Percentiles rank a stretch among this genome's conserved stretches.
These are phyloP conservation scores for Thielaviopsis musarum DNA, from an alignment of 2,329 filamentous ascomycete species.

Conservation along the genomic window DNA sequence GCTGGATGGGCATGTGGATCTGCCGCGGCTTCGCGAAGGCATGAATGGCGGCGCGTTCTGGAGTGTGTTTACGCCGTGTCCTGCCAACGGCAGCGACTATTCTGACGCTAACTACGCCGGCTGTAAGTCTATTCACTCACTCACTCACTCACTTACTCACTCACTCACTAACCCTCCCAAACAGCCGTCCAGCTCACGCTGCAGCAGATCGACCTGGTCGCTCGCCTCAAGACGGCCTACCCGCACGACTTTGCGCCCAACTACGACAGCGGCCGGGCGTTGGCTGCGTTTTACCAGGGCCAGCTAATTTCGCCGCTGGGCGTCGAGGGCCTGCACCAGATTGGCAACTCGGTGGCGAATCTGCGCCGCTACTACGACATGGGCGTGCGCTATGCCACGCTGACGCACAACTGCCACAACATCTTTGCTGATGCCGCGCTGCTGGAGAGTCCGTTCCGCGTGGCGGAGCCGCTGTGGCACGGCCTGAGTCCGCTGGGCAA, in stretches of 20 bases:
- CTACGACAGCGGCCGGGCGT: constrained; percentile 41
- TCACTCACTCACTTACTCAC: background rate
- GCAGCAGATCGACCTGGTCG: constrained; percentile 58
- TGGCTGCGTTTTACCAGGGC: constrained; percentile 40
- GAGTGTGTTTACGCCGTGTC: constrained; percentile 72
- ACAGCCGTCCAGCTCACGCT: constrained; percentile 49
- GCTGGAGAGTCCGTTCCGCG: constrained; percentile 31
- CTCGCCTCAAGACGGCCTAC: constrained; percentile 44
- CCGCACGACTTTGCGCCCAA: constrained; percentile 52
- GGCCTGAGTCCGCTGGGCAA: constrained; percentile 59
- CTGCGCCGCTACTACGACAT: constrained; percentile 60
- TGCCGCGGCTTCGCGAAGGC: constrained; percentile 56
- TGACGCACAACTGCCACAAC: constrained; percentile 92
- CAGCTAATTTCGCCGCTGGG: constrained; percentile 63
- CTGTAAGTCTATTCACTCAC: constrained; percentile 28
- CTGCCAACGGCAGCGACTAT: constrained; percentile 53
- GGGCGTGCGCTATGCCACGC: constrained; percentile 72
- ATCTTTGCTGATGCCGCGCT: constrained; percentile 73
- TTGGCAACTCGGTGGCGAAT: constrained; percentile 66
- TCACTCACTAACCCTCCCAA: constrained; percentile 7
- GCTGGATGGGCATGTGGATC: constrained; percentile 56
- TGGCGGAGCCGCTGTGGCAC: constrained; percentile 43
- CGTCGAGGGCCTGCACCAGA: constrained; percentile 82
- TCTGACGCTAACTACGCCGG: constrained; percentile 53
- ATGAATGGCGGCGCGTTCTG: constrained; percentile 77